Evolutionary conservation across 1,284 basidiomycete genomes (phyloP), one percentile per base, ranked within the genome.

Genomic region (Fistulina hepatica): DNA sequence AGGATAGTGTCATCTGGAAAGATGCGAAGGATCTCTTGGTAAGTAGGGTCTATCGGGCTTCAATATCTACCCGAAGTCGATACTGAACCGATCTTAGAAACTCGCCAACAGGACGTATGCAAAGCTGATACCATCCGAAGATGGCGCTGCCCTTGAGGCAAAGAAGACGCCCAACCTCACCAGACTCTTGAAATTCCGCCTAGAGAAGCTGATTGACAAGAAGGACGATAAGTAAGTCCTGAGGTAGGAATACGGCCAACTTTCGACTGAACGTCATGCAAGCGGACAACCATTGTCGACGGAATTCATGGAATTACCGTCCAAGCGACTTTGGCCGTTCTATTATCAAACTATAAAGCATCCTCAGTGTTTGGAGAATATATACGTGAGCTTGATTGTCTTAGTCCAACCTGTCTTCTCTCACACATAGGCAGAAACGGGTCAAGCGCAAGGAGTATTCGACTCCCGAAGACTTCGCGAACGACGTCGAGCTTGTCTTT

Each of bases 401-500:
- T 12, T 19, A 17, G 32, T 37, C n/a, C 37, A 38, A 34, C 4
- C 19, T 19, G 19, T 32, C 32, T 15, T 36, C 33, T 34, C 21
- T 46, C 13, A 30, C 21, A 41, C 38, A 12, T 24, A 9, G 21
- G 15, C 44, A 88, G 83, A 83, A 79, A 74, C 71, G 67, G 33
- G 61, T 88, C 45, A 83, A 84, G 52, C 71, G 71, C 39, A 85
- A 84, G 53, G 79, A 81, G 47, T 88, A 88, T 48, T 47, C 52
- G 21, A 67, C 67, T 1, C 61, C 76, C 2, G 64, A 71, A 4
- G 78, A 84, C 25, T 91, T 93, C 52, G 81, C 82, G 36, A 73
- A 74, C 21, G 92, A 95, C 47, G 80, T 92, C 6, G 88, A 92
- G 51, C 72, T 90, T 30, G 82, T 95, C 33, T 94, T 92, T 60